A percentile compares a stretch with the other conserved stretches of the same genome.
These are phyloP conservation scores for Cladosporium colombiae DNA, from an alignment of 2,329 filamentous ascomycete species.

Conservation along the genomic window DNA sequence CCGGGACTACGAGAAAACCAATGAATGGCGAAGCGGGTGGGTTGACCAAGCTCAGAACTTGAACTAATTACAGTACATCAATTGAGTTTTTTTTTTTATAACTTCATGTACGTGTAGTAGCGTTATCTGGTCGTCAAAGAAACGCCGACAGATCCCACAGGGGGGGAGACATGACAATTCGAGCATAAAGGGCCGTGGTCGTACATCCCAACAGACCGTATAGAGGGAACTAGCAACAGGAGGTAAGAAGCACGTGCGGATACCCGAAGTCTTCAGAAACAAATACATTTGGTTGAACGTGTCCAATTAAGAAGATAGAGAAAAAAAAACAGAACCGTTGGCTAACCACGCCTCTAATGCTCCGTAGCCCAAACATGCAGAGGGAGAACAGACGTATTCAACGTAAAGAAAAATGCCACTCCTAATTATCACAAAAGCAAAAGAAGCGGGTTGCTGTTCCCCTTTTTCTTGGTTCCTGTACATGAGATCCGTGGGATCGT, in stretches of 20 bases:
- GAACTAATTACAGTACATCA: too few relatives aligned
- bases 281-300: neutral
- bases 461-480: neutral
- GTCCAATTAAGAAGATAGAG: neutral
- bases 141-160: neutral
- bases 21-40: too few relatives aligned
- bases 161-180: too few relatives aligned
- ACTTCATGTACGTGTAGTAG: too few relatives aligned
- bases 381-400: neutral
- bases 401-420: neutral
- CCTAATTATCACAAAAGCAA: neutral
- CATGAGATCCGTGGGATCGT: slow-evolving; percentile 2
- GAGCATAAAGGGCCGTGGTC: too few relatives aligned
- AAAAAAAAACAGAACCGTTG: neutral
- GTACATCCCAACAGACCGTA: too few relatives aligned
- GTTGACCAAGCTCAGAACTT: too few relatives aligned
- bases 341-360: neutral
- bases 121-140: too few relatives aligned
- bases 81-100: too few relatives aligned
- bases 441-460: neutral
- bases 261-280: neutral
- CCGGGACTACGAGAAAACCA: too few relatives aligned
- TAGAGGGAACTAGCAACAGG: too few relatives aligned
- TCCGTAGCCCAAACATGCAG: neutral
- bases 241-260: too few relatives aligned